Percentiles rank a stretch among this genome's conserved stretches.
Evolutionary conservation across 331 rosid genomes (phyloP).

Genomic region (Phaseolus coccineus): DNA sequence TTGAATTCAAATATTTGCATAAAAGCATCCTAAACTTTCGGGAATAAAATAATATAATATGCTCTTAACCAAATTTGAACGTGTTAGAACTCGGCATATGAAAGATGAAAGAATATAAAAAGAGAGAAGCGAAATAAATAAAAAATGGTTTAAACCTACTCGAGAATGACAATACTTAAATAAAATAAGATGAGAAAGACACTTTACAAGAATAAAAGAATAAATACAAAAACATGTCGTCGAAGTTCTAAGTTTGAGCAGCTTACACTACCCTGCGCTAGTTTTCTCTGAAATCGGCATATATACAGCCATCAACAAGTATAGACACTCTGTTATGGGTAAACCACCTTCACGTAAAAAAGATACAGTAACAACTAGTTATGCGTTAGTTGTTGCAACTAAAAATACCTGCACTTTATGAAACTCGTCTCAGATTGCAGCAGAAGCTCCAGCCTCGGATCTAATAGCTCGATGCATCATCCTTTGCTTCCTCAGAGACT

Average conservation of each 20-base stretch:
- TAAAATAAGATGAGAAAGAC: neutral
- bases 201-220: neutral
- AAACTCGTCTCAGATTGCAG: constrained; percentile 5
- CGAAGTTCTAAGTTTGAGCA: constrained; percentile 19
- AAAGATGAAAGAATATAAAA: no score
- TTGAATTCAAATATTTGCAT: no score
- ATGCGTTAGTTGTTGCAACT: constrained; percentile 6
- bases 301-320: constrained; percentile 24
- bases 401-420: constrained; percentile 17
- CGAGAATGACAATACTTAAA: neutral
- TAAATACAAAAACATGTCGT: constrained; percentile 12
- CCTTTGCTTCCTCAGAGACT: constrained; percentile 54
- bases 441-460: constrained; percentile 33
- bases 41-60: no score
- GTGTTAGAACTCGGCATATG: no score
- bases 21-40: no score
- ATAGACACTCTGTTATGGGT: neutral
- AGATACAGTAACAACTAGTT: neutral
- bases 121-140: no score
- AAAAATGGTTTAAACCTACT: neutral
- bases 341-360: constrained; percentile 4
- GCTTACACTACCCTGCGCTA: neutral
- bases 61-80: no score
- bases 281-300: constrained; percentile 2
- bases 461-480: constrained; percentile 40